Evolutionary conservation across 2,329 filamentous ascomycete genomes (phyloP), one percentile per base, ranked within the genome.

Genomic region (Rhytidhysteron rufulum): DNA sequence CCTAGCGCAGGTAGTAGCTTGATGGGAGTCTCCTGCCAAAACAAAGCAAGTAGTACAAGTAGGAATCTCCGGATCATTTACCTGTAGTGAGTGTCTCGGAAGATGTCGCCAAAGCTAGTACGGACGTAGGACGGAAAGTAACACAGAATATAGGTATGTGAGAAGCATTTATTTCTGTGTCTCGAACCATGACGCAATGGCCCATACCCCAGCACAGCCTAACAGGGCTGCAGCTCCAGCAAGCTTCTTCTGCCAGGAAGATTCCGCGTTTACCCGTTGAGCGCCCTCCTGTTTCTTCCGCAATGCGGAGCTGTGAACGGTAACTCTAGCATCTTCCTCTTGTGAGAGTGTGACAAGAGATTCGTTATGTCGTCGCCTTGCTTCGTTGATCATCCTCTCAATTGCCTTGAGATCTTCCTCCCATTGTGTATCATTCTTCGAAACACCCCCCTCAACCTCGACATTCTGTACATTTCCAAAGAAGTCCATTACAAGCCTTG

Each of bases 391-490:
- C 51, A 83, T 69, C 38, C 66, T 69, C 31, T 74, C 86, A 34
- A 96, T 75, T n/a, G 83, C 79, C 24, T 86, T 69, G 45, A 96
- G 67, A 54, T 96, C 89, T 51, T 90, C 83, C 45, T 71, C 70
- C 65, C 79, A 71, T 17, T 65, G 58, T 13, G 66, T 68, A 34
- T 66, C 62, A 25, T 67, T 66, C 58, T 67, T 40, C 58, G 63
- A 27, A 70, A 77, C 39, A 71, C 68, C 44, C 76, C 78, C 75
- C 50, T 93, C 87, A 3, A 97, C 81, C 67, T 97, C 93, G 3
- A 98, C 90, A 53, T 91, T 95, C 64, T 98, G 93, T 11, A 97
- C 89, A 62, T 97, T 98, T 18, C 93, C 93, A 49, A 98, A 97
- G 69, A 98, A 98, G 63, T 98, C 93, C 55, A 95, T 94, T 30